Evolutionary conservation across 306 rosid genomes (phyloP), one percentile per base, ranked within the genome.

Genomic region (Medicago ruthenica): DNA sequence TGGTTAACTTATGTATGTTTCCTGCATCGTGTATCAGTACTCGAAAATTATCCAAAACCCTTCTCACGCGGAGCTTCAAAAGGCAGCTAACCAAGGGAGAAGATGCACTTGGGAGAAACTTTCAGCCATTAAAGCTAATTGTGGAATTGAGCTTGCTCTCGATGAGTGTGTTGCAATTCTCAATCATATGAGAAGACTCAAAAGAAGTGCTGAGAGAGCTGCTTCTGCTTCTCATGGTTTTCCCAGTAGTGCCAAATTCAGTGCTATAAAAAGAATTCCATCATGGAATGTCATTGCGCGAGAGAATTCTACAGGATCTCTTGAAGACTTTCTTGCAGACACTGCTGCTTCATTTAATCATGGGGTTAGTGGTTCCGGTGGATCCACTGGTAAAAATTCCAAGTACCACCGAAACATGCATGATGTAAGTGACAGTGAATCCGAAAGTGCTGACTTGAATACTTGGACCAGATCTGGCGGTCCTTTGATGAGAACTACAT

Each of bases 91-190:
- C 77, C 99, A 95, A 79, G 99, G 99, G 51, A 87, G 99, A 84
- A 85, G 97, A 84, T 86, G 99, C 81, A 92, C 97, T 62, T 95
- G 99, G 99, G 97, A 92, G 92, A 95, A 95, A 87, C 97, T 95
- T 3, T 90, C 97, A 0, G 97, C 99, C 70, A 89, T 95, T 66
- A 95, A 95, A 88, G 97, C 97, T 12, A 92, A 95, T 79, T 92
- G 97, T 36, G 96, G 96, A 69, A 92, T 90, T 80, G 98, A 95
- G 83, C 95, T 95, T 76, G 93, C 81, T 47, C 93, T 95, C 70
- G 98, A 95, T 71, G 98, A 90, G 87, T 87, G 85, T 81, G 97
- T 88, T 67, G 93, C 92, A 24, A 55, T 95, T 78, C 97, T 95
- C 83, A 95, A 90, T 84, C 97, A 92, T 80, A 87, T 88, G 97